Evolutionary conservation across 257 asterid genomes (phyloP).

Genomic region (Nicotiana paniculata): DNA sequence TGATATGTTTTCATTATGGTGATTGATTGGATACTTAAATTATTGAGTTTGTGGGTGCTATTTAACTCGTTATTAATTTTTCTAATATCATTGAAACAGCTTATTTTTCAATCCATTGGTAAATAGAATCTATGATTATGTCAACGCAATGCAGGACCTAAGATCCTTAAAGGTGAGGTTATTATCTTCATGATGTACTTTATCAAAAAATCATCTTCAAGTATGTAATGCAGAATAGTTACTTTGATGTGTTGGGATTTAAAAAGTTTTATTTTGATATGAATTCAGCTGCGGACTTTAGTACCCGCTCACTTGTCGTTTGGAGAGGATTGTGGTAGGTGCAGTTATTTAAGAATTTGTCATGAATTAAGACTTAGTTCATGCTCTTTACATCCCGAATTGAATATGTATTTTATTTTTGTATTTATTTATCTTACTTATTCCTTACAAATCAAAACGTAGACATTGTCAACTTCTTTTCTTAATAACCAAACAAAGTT

Average conservation of each 20-base stretch:
- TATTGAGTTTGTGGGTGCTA: constrained; percentile 4
- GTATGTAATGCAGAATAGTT: not conserved
- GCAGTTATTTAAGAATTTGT: not conserved
- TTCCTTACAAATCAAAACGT: not conserved
- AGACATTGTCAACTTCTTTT: not conserved
- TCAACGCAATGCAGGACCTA: constrained; percentile 64
- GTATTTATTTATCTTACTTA: not conserved
- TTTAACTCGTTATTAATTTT: constrained; percentile 20
- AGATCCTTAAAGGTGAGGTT: constrained; percentile 51
- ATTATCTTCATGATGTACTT: not conserved
- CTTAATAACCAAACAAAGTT: not conserved
- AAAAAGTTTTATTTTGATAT: constrained; percentile 17
- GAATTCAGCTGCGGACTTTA: constrained; percentile 68
- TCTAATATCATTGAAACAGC: constrained; percentile 47
- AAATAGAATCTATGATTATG: constrained; percentile 63
- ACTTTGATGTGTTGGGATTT: not conserved
- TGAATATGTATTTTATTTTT: not conserved
- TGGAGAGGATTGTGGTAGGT: constrained; percentile 79
- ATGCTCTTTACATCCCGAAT: not conserved
- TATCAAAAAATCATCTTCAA: not conserved
- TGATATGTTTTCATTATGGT: not conserved
- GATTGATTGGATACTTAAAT: not conserved
- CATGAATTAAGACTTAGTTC: not conserved
- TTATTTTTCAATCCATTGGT: constrained; percentile 68
- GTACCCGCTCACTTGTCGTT: constrained; percentile 73